These are phyloP conservation scores for Termitomyces sp. DNA, from an alignment of 768 basidiomycete genomes.

Conservation along the genomic window DNA sequence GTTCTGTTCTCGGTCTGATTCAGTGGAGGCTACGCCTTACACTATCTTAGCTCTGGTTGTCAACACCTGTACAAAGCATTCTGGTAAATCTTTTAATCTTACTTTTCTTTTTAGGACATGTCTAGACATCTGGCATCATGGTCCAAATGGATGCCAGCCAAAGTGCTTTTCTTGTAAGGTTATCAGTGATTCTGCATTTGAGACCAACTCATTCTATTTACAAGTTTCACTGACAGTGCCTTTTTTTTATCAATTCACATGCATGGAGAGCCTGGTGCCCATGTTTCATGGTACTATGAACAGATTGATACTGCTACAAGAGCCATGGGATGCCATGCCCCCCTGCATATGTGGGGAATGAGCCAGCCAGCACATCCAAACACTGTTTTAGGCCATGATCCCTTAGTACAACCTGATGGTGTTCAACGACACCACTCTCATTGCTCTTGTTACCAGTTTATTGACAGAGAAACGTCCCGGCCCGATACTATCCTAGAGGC, in stretches of 20 bases:
- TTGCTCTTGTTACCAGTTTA: conserved; percentile 66
- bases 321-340: no score
- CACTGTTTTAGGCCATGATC: no score
- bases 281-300: no score
- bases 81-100: background rate
- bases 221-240: background rate
- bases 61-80: background rate
- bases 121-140: background rate
- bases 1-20: no score
- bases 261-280: no score
- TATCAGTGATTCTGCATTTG: background rate
- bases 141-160: background rate
- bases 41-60: background rate
- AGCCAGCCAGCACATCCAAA: no score
- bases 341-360: no score
- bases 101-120: background rate
- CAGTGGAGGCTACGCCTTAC: no score
- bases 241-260: no score
- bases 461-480: conserved; percentile 32
- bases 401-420: no score
- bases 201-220: no score
- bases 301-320: no score
- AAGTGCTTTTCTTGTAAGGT: background rate
- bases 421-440: conserved; percentile 52
- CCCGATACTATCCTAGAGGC: conserved; percentile 51